These are phyloP conservation scores for Paraconiothyrium brasiliense DNA, from an alignment of 2,329 filamentous ascomycete genomes.

Conservation along the genomic window DNA sequence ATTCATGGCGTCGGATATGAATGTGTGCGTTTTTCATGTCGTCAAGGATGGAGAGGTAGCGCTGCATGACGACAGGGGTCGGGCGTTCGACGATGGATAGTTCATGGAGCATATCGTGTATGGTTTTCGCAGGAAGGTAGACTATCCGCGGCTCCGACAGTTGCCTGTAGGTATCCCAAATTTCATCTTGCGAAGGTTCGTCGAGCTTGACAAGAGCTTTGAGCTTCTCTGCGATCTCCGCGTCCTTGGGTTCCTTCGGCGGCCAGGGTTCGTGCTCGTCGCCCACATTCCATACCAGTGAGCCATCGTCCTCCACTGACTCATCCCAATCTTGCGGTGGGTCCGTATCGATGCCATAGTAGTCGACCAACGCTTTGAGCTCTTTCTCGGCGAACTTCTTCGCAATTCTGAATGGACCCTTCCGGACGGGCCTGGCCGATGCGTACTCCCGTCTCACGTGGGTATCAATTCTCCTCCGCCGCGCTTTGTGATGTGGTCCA, in stretches of 20 bases:
- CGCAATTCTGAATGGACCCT: slow-evolving; percentile 33
- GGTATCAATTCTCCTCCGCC: slow-evolving; percentile 27
- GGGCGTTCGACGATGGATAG: slow-evolving; percentile 71
- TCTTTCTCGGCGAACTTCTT: slow-evolving; percentile 53
- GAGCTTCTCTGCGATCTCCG: slow-evolving; percentile 44
- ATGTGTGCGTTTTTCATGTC: slow-evolving; percentile 82
- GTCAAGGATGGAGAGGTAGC: slow-evolving; percentile 83
- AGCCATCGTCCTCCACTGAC: slow-evolving; percentile 41
- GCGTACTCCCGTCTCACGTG: slow-evolving; percentile 23
- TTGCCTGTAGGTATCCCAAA: slow-evolving; percentile 63
- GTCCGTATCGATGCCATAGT: slow-evolving; percentile 50
- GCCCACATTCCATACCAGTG: slow-evolving; percentile 43
- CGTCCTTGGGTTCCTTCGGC: slow-evolving; percentile 41
- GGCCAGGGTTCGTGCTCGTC: slow-evolving; percentile 47
- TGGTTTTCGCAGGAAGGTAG: slow-evolving; percentile 60
- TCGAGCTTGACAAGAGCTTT: slow-evolving; percentile 55
- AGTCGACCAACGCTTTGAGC: slow-evolving; percentile 59
- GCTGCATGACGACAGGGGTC: slow-evolving; percentile 69
- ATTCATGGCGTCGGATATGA: slow-evolving; percentile 73
- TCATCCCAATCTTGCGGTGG: slow-evolving; percentile 34
- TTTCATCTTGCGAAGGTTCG: slow-evolving; percentile 54
- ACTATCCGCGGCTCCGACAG: slow-evolving; percentile 64
- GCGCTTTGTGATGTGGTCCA: slow-evolving; percentile 25
- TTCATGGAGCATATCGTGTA: slow-evolving; percentile 72
- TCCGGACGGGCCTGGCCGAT: slow-evolving; percentile 17